These are phyloP conservation scores for Coniochaeta ligniaria DNA, from an alignment of 2,329 filamentous ascomycete genomes.

Conservation along the genomic window DNA sequence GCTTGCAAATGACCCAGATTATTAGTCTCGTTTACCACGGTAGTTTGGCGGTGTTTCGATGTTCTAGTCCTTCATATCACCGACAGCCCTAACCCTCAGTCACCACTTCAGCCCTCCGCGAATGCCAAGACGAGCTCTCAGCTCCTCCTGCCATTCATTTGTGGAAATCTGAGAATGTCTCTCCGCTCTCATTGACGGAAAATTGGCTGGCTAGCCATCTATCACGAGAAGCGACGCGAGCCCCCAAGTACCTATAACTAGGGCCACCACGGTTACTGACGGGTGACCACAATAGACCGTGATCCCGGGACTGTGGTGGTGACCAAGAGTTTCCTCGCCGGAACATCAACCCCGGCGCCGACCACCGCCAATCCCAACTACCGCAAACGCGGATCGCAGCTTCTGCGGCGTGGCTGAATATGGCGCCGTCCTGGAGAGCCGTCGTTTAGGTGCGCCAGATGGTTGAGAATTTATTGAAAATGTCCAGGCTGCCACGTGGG, in stretches of 20 bases:
- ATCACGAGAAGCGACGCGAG: not conserved
- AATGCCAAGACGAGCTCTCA: not conserved
- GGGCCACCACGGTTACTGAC: not conserved
- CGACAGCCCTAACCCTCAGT: not conserved
- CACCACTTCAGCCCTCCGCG: not conserved
- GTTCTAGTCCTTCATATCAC: not conserved
- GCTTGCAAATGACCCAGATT: too few relatives aligned
- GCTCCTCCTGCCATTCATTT: not conserved
- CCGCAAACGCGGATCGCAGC: not conserved
- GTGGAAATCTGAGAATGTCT: not conserved
- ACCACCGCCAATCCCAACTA: not conserved
- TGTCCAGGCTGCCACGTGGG: not conserved
- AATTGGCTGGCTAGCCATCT: not conserved
- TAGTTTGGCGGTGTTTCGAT: not conserved
- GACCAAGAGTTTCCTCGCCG: not conserved
- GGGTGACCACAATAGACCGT: not conserved
- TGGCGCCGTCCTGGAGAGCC: not conserved
- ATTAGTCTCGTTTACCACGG: too few relatives aligned
- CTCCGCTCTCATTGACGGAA: not conserved
- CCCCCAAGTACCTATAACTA: not conserved
- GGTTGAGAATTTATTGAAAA: too few relatives aligned
- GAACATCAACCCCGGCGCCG: not conserved
- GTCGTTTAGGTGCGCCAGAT: too few relatives aligned
- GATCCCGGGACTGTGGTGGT: not conserved
- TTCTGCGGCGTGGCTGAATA: not conserved